Base-by-base conservation (phyloP, 305 asterid species). In the Rubia balearica region DNA sequence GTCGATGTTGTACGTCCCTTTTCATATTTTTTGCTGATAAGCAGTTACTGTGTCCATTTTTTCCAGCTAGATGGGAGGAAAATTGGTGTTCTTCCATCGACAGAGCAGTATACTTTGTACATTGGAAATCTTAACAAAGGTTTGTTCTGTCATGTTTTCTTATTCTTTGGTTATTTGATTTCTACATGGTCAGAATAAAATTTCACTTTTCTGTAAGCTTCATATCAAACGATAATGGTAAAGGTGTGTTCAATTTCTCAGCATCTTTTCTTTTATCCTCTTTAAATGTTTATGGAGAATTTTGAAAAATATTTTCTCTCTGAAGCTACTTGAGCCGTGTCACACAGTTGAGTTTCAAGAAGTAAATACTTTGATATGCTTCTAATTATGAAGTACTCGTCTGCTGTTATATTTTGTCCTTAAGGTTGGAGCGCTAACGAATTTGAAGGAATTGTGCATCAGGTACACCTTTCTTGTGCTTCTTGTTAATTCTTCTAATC, bases 51-150 rank as follows among this genome's bases (percentile, higher is more conserved):
- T 69, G 60, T 19, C 55, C 24, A 41, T 19, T 10, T 42, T 65
- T 42, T 81, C 80, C 92, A 92, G 98, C 65, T 92, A 55, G 89
- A 90, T 55, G 98, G 98, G 43, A 90, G 85, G 90, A 83, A 84
- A 82, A 86, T 92, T 73, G 96, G 95, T 68, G 89, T 92, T 81
- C 92, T 84, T 69, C 97, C 90, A 75, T 90, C 98, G 73, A 77
- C 75, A 30, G 91, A 87, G 84, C 97, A 87, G 77, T 83, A 84
- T 70, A 87, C 92, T 41, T 78, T 92, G 61, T 90, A 85, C 81
- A 67, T 92, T 53, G 98, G 97, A 70, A 90, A 89, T 82, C 89
- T 92, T 62, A 80, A 86, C 83, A 92, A 90, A 92, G 98, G 98
- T 92, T 81, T 66, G 86, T 74, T 73, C 48, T 46, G 5, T 67